A percentile compares a stretch with the other conserved stretches of the same genome.
These are phyloP conservation scores for Lathyrus aphaca DNA, from an alignment of 306 rosid genomes.

Conservation along the genomic window DNA sequence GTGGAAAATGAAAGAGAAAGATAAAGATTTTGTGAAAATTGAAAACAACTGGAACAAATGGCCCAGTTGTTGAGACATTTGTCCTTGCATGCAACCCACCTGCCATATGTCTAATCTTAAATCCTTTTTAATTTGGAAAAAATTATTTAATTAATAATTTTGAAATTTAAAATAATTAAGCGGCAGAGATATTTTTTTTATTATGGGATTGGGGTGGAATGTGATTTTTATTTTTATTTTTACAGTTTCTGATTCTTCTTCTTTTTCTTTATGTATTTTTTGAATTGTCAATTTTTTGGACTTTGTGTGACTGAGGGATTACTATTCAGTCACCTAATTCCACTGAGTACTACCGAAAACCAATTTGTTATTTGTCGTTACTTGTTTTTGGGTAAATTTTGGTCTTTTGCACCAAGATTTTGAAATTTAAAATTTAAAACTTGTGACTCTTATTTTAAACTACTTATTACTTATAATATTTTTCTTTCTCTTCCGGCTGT, in stretches of 20 bases:
- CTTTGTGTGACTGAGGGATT: neutral
- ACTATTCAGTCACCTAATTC: constrained; percentile 32
- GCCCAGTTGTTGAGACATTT: constrained; percentile 64
- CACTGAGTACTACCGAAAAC: neutral
- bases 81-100: constrained; percentile 54
- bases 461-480: neutral
- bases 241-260: constrained; percentile 18
- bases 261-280: constrained; percentile 4
- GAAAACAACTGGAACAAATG: constrained; percentile 51
- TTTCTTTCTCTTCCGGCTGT: neutral
- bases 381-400: constrained; percentile 8
- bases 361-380: constrained; percentile 21
- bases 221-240: neutral
- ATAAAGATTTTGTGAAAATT: neutral
- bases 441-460: constrained; percentile 39
- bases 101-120: constrained; percentile 59
- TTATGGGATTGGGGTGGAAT: neutral
- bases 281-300: constrained; percentile 25
- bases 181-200: constrained; percentile 10
- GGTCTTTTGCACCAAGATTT: constrained; percentile 25
- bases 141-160: neutral
- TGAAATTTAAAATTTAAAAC: constrained; percentile 27
- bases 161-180: constrained; percentile 37
- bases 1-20: neutral
- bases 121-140: too few species aligned